Evolutionary conservation across 2,329 filamentous ascomycete genomes (phyloP).

Genomic region (Lasiodiplodia sp.): DNA sequence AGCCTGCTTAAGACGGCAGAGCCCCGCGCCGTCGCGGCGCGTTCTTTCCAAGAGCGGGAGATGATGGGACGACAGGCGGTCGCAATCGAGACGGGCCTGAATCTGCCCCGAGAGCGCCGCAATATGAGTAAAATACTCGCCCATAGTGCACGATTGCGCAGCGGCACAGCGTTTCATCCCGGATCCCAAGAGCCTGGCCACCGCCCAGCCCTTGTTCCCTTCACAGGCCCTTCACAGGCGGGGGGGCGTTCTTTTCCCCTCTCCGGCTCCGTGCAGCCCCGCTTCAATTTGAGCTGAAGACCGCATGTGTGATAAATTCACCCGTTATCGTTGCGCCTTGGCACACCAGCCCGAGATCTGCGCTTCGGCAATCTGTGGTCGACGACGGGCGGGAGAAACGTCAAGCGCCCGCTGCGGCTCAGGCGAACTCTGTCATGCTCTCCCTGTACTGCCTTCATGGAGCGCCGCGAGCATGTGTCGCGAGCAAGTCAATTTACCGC

Average conservation of each 20-base stretch:
- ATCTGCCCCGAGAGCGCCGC: slow-evolving; percentile 16
- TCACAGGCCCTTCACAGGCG: no score
- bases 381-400: not conserved
- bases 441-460: not conserved
- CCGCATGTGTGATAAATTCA: slow-evolving; percentile 9
- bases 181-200: slow-evolving; percentile 1
- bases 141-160: not conserved
- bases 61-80: slow-evolving; percentile 11
- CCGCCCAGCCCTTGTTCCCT: not conserved
- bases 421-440: not conserved
- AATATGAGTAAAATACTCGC: slow-evolving; percentile 14
- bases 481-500: slow-evolving; percentile 28
- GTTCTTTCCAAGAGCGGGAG: slow-evolving; percentile 3
- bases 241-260: no score
- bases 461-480: slow-evolving; percentile 27
- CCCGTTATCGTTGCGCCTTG: slow-evolving; percentile 20
- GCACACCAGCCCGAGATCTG: slow-evolving; percentile 16
- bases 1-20: slow-evolving; percentile 19
- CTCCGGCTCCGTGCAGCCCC: not conserved
- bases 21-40: slow-evolving; percentile 17
- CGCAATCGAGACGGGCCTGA: not conserved
- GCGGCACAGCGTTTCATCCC: slow-evolving; percentile 23
- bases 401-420: slow-evolving; percentile 7
- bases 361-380: slow-evolving; percentile 22
- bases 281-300: slow-evolving; percentile 9